Conservation (phyloP, 2,329 filamentous ascomycete species). For the Eutypella sp. region DNA sequence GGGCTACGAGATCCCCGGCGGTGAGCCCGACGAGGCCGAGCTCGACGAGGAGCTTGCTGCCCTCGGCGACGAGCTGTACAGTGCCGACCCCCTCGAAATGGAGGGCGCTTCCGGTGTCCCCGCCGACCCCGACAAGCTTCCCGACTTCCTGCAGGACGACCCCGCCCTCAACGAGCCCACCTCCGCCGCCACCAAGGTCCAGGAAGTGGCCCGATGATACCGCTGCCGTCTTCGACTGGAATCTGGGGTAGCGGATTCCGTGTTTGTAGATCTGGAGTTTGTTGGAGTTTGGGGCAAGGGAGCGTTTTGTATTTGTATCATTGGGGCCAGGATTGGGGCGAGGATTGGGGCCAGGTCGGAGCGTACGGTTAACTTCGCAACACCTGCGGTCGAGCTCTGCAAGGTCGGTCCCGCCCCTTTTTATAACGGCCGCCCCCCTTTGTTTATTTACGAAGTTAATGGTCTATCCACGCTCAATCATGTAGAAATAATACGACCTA, state of each 20-base stretch:
- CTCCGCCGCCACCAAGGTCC: slow-evolving; percentile 70
- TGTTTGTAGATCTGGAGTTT: too few species aligned
- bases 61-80: slow-evolving; percentile 71
- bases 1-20: slow-evolving; percentile 92
- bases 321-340: too few species aligned
- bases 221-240: slow-evolving; percentile 1
- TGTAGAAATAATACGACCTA: too few species aligned
- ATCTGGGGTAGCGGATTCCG: neutral
- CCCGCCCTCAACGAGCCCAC: slow-evolving; percentile 92
- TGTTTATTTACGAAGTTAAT: too few species aligned
- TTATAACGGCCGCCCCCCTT: too few species aligned
- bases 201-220: slow-evolving; percentile 63
- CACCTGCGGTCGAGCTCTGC: too few species aligned
- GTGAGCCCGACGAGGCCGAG: slow-evolving; percentile 86
- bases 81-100: slow-evolving; percentile 56
- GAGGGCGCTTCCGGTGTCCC: slow-evolving; percentile 50
- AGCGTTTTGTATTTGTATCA: too few species aligned
- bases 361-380: too few species aligned
- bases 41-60: slow-evolving; percentile 95
- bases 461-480: too few species aligned
- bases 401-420: too few species aligned
- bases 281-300: neutral
- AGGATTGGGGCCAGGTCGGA: too few species aligned
- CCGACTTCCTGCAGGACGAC: slow-evolving; percentile 87
- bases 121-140: slow-evolving; percentile 53